A percentile compares a stretch with the other conserved stretches of the same genome.
phyloP scores from a whole-genome alignment of 305 asterid species.

The Stenogyne calaminthoides region DNA sequence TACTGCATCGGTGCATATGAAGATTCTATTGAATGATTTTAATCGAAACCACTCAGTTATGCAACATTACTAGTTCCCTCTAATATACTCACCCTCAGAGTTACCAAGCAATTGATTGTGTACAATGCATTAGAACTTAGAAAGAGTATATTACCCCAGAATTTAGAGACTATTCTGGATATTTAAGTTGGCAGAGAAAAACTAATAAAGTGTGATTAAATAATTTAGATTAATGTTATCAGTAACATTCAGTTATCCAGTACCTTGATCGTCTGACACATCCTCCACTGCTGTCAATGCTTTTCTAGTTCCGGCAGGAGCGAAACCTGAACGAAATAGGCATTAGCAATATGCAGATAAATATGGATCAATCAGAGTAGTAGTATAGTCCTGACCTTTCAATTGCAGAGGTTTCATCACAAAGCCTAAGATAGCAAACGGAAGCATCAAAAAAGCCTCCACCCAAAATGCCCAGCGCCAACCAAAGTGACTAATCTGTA shows the following conservation, averaged over 20 bases:
- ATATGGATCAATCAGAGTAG: constrained; percentile 16
- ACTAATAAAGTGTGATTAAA: constrained; percentile 9
- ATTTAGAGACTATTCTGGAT: not conserved
- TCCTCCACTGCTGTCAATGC: constrained; percentile 46
- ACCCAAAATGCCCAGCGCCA: constrained; percentile 97
- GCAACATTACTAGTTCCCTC: not conserved
- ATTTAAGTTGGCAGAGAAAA: constrained; percentile 17
- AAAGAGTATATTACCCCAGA: not conserved
- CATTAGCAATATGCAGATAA: constrained; percentile 31
- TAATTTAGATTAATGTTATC: constrained; percentile 17
- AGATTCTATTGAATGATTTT: not conserved
- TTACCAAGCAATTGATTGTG: not conserved
- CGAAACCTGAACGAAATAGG: constrained; percentile 57
- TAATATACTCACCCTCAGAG: not conserved
- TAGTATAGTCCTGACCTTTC: constrained; percentile 61
- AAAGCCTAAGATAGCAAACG: constrained; percentile 90
- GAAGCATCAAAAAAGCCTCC: constrained; percentile 92
- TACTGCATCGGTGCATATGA: not conserved
- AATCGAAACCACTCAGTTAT: not conserved
- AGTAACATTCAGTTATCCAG: constrained; percentile 22
- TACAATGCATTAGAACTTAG: not conserved
- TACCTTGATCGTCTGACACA: constrained; percentile 65
- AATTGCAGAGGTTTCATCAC: constrained; percentile 87
- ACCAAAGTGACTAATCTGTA: constrained; percentile 62
- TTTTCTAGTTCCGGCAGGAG: constrained; percentile 54